A percentile compares a stretch with the other conserved stretches of the same genome.
phyloP scores from a whole-genome alignment of 2,329 filamentous ascomycete genomes.

The Alternaria ethzedia region DNA sequence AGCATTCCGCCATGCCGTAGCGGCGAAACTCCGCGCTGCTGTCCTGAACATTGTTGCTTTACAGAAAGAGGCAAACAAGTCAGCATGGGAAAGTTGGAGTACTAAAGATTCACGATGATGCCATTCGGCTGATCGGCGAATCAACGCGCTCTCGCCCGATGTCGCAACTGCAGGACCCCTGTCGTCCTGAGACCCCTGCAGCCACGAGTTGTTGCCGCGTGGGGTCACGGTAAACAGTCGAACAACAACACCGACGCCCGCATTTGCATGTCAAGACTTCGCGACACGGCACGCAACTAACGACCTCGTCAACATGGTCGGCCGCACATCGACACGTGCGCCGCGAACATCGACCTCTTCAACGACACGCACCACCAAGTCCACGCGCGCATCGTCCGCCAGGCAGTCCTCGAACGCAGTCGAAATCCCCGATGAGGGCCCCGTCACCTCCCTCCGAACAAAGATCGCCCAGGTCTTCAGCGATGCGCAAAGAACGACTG shows the following conservation, averaged over 20 bases:
- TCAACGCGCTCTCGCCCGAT: slow-evolving; percentile 28
- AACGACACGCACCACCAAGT: slow-evolving; percentile 50
- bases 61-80: background rate
- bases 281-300: slow-evolving; percentile 14
- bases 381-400: slow-evolving; percentile 54
- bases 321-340: slow-evolving; percentile 53
- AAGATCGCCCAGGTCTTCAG: slow-evolving; percentile 68
- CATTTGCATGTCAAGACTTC: slow-evolving; percentile 9
- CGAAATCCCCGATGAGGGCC: slow-evolving; percentile 72
- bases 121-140: slow-evolving; percentile 23
- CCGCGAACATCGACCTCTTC: slow-evolving; percentile 47
- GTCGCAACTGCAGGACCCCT: slow-evolving; percentile 26
- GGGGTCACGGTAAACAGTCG: slow-evolving; percentile 8
- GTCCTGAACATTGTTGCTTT: slow-evolving; percentile 69
- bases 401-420: slow-evolving; percentile 49
- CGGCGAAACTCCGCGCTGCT: slow-evolving; percentile 70
- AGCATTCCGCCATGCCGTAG: slow-evolving; percentile 63
- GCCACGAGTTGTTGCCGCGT: slow-evolving; percentile 9
- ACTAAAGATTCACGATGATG: slow-evolving; percentile 15
- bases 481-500: slow-evolving; percentile 82
- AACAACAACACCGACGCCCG: slow-evolving; percentile 20
- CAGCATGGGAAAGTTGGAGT: background rate
- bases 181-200: slow-evolving; percentile 12
- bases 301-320: slow-evolving; percentile 51
- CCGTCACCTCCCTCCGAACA: slow-evolving; percentile 72